Evolutionary conservation across 106 monocot species (phyloP), one percentile per base, ranked within the genome.

Genomic region (Dendrobium nobile): DNA sequence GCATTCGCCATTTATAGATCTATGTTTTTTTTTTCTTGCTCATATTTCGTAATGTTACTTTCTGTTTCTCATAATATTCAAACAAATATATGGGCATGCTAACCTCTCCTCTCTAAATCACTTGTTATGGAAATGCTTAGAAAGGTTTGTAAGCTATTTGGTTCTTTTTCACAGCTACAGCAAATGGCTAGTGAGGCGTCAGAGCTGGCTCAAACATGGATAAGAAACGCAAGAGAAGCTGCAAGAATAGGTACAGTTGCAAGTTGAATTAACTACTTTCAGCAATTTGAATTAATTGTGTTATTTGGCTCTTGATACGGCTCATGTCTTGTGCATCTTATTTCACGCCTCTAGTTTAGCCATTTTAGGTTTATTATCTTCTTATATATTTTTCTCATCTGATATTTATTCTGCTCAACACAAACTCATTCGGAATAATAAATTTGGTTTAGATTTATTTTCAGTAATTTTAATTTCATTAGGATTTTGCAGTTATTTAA

Each of bases 121-220:
- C 72, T 72, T 40, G 16, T 2, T 28, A 72, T 72, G 72, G 40
- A 40, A 72, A 72, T 65, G n/a, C 26, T 26, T 26, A 65, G 64
- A 26, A 65, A 65, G 5, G 7, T 37, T 75, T 51, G 8, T 44
- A 41, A 43, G 20, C 74, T 75, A 43, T 75, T 75, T 41, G 17
- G 74, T 44, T 19, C 20, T 81, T 15, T 80, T n/a, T 51, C 44
- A 74, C 83, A 95, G 95, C 77, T 95, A 47, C 79, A 81, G 7
- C 70, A 90, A 78, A 81, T 84, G 82, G 90, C 82, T 41, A 85
- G 45, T 78, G 86, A 54, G 79, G 95, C 92, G 68, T 85, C 88
- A 82, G 92, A 92, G 68, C 47, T 87, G 67, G 90, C 92, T 74
- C 87, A 79, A 26, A 78, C 82, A 61, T 92, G 84, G 83, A 89